These are phyloP conservation scores for Arthrobotrys pseudoclavata DNA, from an alignment of 2,329 filamentous ascomycete genomes.

Conservation along the genomic window DNA sequence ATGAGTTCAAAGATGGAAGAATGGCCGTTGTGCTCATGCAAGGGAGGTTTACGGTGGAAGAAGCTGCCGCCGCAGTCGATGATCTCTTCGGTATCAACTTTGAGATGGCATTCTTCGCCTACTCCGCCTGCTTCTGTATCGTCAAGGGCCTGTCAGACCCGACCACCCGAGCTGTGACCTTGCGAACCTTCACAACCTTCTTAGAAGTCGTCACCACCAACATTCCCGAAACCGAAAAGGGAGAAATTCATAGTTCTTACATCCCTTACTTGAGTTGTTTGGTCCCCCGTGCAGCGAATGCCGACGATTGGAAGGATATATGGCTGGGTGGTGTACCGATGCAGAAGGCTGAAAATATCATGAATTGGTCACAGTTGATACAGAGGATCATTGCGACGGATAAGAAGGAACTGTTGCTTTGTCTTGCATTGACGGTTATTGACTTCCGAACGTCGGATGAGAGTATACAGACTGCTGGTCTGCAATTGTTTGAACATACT, in stretches of 20 bases:
- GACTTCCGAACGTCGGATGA: conserved; percentile 78
- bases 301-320: conserved; percentile 75
- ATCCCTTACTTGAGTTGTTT: conserved; percentile 73
- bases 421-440: conserved; percentile 75
- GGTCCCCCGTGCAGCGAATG: conserved; percentile 71
- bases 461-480: conserved; percentile 72
- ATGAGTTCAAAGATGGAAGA: conserved; percentile 73
- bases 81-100: conserved; percentile 77
- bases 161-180: conserved; percentile 72
- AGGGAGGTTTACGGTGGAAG: conserved; percentile 73
- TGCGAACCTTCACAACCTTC: conserved; percentile 75
- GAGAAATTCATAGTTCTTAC: conserved; percentile 63
- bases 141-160: conserved; percentile 76
- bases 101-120: conserved; percentile 75
- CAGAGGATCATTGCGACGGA: conserved; percentile 69
- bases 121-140: conserved; percentile 75
- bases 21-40: conserved; percentile 75
- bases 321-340: conserved; percentile 73
- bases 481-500: conserved; percentile 74
- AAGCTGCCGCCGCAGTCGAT: conserved; percentile 74
- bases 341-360: conserved; percentile 59
- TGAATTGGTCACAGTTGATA: conserved; percentile 66
- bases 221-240: conserved; percentile 60
- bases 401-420: conserved; percentile 75
- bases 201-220: conserved; percentile 70